phyloP scores from a whole-genome alignment of 2,329 filamentous ascomycete genomes.

The Scleromitrula shiraiana region DNA sequence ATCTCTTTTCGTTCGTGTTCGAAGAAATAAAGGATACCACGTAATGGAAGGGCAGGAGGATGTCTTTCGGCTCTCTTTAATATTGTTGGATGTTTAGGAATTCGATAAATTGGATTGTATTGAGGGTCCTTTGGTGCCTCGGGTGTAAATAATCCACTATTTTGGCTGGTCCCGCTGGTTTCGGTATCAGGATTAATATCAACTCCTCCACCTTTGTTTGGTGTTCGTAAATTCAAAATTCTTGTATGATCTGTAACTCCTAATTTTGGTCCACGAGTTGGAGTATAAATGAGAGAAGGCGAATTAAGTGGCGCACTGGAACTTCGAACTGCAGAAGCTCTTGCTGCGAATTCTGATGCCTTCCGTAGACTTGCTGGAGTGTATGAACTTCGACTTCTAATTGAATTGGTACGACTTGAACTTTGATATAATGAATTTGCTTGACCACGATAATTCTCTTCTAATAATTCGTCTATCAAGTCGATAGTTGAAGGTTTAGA shows the following conservation, averaged over 20 bases:
- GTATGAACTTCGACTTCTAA: no score
- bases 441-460: constrained; percentile 21
- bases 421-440: constrained; percentile 17
- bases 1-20: constrained; percentile 3
- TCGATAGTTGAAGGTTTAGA: background rate
- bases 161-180: background rate
- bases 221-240: constrained; percentile 1
- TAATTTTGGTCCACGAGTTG: constrained; percentile 3
- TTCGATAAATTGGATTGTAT: constrained; percentile 7
- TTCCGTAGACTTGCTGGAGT: background rate
- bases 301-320: background rate
- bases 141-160: constrained; percentile 7
- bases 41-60: background rate
- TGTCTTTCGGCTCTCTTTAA: constrained; percentile 1
- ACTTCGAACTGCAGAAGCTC: background rate
- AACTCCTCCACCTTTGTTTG: background rate
- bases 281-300: background rate
- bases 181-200: background rate
- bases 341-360: background rate
- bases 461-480: constrained; percentile 20
- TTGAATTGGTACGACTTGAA: constrained; percentile 5
- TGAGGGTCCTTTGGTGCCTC: background rate
- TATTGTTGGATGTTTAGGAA: constrained; percentile 4
- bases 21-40: constrained; percentile 6
- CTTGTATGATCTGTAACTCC: background rate